These are phyloP conservation scores for Aegilops longissima DNA, from an alignment of 176 grass and related monocot species.

Conservation along the genomic window DNA sequence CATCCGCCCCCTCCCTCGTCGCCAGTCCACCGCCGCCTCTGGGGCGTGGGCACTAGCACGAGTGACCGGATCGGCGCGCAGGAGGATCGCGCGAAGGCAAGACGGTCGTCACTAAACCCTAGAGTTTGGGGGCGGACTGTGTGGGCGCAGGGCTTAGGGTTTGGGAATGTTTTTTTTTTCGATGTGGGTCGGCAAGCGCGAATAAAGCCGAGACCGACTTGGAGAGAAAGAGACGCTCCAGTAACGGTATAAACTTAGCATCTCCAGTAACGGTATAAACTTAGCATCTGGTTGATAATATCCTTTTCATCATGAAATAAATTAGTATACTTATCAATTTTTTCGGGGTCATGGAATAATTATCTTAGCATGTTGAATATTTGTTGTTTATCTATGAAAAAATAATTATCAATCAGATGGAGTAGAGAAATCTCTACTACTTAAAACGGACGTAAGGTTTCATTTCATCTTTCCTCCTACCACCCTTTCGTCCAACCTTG, in stretches of 20 bases:
- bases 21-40: not conserved
- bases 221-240: slow-evolving; percentile 19
- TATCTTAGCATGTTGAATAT: no score
- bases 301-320: no score
- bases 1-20: slow-evolving; percentile 33
- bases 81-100: slow-evolving; percentile 26
- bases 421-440: no score
- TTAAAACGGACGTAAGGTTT: no score
- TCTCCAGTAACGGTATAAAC: not conserved
- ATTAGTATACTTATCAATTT: no score
- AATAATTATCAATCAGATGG: no score
- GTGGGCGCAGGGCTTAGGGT: slow-evolving; percentile 35
- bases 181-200: slow-evolving; percentile 9
- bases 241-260: no score
- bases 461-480: no score
- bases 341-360: no score
- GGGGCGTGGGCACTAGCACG: not conserved
- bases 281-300: not conserved
- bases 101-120: slow-evolving; percentile 43
- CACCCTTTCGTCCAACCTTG: no score
- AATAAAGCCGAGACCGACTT: slow-evolving; percentile 35
- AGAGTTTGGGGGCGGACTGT: slow-evolving; percentile 22
- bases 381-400: no score
- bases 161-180: not conserved
- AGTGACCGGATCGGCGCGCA: slow-evolving; percentile 25